Percentiles rank a stretch among this genome's conserved stretches.
Evolutionary conservation across 225 moss, liverwort and hornwort species (phyloP).

Genomic region (Pseudoscleropodium purum): DNA sequence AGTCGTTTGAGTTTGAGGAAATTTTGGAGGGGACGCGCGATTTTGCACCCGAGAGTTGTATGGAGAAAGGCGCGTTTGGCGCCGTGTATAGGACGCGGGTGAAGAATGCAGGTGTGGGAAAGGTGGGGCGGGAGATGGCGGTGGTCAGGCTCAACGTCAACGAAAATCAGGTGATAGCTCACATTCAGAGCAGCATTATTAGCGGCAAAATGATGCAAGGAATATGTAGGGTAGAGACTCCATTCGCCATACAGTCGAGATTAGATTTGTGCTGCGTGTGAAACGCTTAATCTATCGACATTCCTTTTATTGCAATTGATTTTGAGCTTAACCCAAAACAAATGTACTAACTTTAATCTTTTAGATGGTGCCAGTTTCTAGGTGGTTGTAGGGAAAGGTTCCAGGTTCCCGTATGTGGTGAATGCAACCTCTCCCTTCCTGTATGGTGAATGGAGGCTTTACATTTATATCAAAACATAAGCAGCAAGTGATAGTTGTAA

Average conservation of each 20-base stretch:
- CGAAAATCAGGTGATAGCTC: slow-evolving; percentile 18
- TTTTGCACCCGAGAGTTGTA: slow-evolving; percentile 26
- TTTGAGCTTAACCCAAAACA: not conserved
- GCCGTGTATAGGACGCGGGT: slow-evolving; percentile 20
- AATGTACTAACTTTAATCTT: not conserved
- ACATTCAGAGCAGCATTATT: no score
- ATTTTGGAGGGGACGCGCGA: slow-evolving; percentile 2
- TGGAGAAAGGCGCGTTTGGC: slow-evolving; percentile 31
- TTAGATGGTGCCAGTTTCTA: not conserved
- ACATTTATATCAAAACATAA: not conserved
- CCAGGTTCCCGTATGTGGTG: not conserved
- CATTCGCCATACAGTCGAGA: no score
- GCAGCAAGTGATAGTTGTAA: not conserved
- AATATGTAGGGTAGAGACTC: not conserved
- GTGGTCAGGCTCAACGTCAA: slow-evolving; percentile 17
- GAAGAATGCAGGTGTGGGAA: not conserved
- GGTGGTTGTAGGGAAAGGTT: not conserved
- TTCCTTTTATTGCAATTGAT: not conserved
- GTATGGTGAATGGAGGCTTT: not conserved
- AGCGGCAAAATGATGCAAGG: not conserved
- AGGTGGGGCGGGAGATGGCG: not conserved
- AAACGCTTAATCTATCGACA: not conserved
- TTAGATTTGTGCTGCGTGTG: not conserved
- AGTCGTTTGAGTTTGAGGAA: slow-evolving; percentile 17
- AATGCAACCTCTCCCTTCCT: not conserved